Conservation (phyloP, 2,329 filamentous ascomycete species). For the Neophaeococcomyces mojaviensis region DNA sequence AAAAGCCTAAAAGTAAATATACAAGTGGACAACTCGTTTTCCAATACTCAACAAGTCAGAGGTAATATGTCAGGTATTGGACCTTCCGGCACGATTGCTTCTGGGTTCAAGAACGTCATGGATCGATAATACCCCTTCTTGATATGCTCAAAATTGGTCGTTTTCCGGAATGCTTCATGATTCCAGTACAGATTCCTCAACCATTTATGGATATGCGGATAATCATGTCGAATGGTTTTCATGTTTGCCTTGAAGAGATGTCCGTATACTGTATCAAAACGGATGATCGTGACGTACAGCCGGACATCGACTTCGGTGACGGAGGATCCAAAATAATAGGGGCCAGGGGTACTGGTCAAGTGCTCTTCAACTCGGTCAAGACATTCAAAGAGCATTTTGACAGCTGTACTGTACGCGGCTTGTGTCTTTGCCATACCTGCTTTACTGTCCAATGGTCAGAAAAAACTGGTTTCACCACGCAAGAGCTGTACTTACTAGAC, state of each 20-base stretch:
- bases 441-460: too few species aligned
- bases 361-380: conserved; percentile 52
- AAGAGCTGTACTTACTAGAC: too few species aligned
- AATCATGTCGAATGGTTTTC: conserved; percentile 52
- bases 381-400: conserved; percentile 50
- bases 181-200: conserved; percentile 49
- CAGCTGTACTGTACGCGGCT: conserved; percentile 47
- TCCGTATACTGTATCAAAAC: conserved; percentile 55
- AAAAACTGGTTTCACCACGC: too few species aligned
- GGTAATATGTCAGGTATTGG: too few species aligned
- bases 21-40: too few species aligned
- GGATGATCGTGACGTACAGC: conserved; percentile 51
- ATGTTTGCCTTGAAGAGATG: conserved; percentile 63
- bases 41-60: too few species aligned
- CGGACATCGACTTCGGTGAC: conserved; percentile 55
- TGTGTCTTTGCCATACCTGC: conserved; percentile 53
- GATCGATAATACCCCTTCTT: conserved; percentile 62
- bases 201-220: conserved; percentile 55
- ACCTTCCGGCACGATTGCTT: conserved; percentile 55
- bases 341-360: conserved; percentile 40
- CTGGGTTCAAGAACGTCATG: conserved; percentile 53
- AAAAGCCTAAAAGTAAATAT: too few species aligned
- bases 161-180: conserved; percentile 19
- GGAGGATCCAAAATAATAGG: conserved; percentile 48
- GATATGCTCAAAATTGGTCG: conserved; percentile 60